Conservation (phyloP, 2,329 filamentous ascomycete species). For the Curvularia spicifera region DNA sequence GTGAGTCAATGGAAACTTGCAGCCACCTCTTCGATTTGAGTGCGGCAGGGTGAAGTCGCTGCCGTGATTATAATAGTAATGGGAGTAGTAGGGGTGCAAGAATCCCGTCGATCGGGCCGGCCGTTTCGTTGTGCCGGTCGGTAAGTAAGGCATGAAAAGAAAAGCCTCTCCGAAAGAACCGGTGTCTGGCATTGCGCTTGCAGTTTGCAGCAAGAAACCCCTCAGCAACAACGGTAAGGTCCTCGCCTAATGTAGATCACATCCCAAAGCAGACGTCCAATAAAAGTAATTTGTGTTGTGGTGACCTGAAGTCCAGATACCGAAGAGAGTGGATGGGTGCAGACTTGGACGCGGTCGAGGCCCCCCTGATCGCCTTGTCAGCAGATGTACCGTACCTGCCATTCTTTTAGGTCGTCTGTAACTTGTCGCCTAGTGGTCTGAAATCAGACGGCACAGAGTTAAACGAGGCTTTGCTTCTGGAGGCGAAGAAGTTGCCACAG, state of each 20-base stretch:
- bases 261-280: not conserved
- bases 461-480: not conserved
- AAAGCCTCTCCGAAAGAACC: not conserved
- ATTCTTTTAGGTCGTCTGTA: not conserved
- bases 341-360: not conserved
- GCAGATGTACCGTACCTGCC: not conserved
- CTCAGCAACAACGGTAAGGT: not conserved
- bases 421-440: not conserved
- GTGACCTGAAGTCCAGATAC: not conserved
- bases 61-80: not conserved
- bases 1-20: not conserved
- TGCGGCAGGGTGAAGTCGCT: not conserved
- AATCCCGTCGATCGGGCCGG: not conserved
- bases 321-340: not conserved
- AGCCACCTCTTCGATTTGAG: not conserved
- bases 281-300: not conserved
- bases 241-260: not conserved
- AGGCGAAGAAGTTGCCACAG: conserved; percentile 3
- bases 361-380: not conserved
- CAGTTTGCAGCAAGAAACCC: not conserved
- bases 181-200: not conserved
- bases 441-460: not conserved
- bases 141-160: not conserved
- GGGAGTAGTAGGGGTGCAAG: not conserved
- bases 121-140: conserved; percentile 4